Percentiles rank a stretch among this genome's conserved stretches.
phyloP scores from a whole-genome alignment of 345 rosid genomes.

The Pugionium dolabratum region DNA sequence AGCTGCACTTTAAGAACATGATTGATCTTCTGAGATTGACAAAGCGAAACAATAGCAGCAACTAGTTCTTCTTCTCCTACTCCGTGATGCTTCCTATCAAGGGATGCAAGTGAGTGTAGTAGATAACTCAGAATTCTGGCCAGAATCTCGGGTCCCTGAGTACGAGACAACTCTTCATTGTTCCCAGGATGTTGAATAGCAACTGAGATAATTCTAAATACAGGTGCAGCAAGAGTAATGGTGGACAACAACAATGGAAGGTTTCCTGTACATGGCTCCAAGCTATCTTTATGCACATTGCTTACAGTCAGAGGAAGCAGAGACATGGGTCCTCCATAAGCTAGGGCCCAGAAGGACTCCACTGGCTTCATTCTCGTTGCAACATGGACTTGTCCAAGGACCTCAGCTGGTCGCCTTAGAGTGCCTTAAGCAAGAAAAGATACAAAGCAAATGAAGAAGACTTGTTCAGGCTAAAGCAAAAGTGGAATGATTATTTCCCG shows the following conservation, averaged over 20 bases:
- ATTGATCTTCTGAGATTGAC: constrained; percentile 86
- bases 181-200: constrained; percentile 87
- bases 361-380: constrained; percentile 82
- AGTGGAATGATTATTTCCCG: constrained; percentile 17
- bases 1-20: constrained; percentile 94
- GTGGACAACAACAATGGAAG: constrained; percentile 60
- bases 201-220: constrained; percentile 77
- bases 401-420: constrained; percentile 91
- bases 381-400: constrained; percentile 98
- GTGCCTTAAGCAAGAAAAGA: constrained; percentile 54
- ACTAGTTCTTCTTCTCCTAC: constrained; percentile 94
- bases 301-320: constrained; percentile 86
- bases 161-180: constrained; percentile 82
- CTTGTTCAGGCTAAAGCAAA: constrained; percentile 17
- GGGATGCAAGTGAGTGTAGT: constrained; percentile 72
- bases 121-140: constrained; percentile 84
- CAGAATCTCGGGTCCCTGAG: constrained; percentile 86
- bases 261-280: constrained; percentile 75
- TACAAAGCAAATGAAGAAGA: constrained; percentile 21
- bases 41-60: constrained; percentile 89
- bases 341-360: constrained; percentile 96
- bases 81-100: constrained; percentile 65
- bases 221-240: constrained; percentile 80
- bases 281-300: constrained; percentile 66
- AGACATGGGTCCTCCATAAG: constrained; percentile 96